Evolutionary conservation across 495 filamentous ascomycete genomes (phyloP).

Genomic region (Neurospora tetraspora): DNA sequence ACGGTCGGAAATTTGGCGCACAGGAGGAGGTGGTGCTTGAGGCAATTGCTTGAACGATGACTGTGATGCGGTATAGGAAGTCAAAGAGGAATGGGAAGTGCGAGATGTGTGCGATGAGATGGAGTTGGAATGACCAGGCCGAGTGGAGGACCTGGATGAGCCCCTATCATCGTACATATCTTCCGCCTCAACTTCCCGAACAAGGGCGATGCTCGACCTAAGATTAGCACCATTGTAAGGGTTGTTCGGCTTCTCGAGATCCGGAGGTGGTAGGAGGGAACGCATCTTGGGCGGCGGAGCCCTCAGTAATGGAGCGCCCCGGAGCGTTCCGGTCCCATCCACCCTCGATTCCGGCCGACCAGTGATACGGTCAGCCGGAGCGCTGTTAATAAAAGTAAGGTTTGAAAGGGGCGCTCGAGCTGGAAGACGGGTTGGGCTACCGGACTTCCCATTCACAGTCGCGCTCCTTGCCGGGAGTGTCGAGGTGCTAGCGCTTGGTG

Average conservation of each 20-base stretch:
- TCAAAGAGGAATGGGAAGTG: conserved; percentile 15
- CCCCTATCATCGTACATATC: conserved; percentile 70
- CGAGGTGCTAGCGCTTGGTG: conserved; percentile 40
- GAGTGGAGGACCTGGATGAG: conserved; percentile 5
- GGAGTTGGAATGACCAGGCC: conserved; percentile 10
- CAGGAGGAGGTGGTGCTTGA: conserved; percentile 22
- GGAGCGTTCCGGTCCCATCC: conserved; percentile 19
- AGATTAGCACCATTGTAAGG: conserved; percentile 58
- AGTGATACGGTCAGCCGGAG: conserved; percentile 49
- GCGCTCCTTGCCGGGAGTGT: conserved; percentile 13
- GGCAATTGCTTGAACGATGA: conserved; percentile 2
- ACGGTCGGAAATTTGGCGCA: conserved; percentile 60
- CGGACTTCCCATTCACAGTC: conserved; percentile 19
- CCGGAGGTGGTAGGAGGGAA: conserved; percentile 58
- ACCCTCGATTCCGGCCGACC: conserved; percentile 32
- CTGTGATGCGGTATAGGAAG: conserved; percentile 9
- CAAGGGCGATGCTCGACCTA: conserved; percentile 42
- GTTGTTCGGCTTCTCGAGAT: conserved; percentile 50
- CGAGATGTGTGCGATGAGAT: conserved; percentile 12
- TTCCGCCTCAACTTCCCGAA: conserved; percentile 71
- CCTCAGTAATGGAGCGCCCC: conserved; percentile 38
- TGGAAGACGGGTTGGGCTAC: conserved; percentile 72
- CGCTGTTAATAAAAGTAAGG: conserved; percentile 73
- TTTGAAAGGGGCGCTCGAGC: conserved; percentile 69
- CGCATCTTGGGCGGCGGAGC: conserved; percentile 86